Evolutionary conservation across 306 rosid genomes (phyloP).

Genomic region (Biancaea sappan): DNA sequence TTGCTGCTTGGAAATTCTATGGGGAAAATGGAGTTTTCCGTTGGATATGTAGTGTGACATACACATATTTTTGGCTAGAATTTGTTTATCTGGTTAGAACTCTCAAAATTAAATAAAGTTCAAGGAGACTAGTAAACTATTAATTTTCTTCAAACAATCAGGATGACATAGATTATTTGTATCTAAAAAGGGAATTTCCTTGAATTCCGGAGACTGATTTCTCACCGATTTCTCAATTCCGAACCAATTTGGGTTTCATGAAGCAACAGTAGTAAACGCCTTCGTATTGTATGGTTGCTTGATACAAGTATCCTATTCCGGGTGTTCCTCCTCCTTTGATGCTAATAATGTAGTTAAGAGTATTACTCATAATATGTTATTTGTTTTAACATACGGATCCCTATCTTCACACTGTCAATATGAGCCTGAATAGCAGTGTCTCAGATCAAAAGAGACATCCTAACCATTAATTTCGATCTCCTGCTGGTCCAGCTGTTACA

Average conservation of each 20-base stretch:
- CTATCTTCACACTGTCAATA: no score
- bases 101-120: background rate
- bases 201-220: background rate
- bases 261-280: background rate
- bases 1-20: background rate
- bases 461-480: background rate
- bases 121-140: background rate
- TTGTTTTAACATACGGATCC: no score
- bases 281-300: background rate
- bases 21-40: background rate
- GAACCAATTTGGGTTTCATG: no score
- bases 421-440: background rate
- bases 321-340: background rate
- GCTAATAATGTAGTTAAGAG: background rate
- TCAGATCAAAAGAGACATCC: background rate
- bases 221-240: background rate
- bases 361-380: background rate
- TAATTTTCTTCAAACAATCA: background rate
- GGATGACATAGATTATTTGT: no score
- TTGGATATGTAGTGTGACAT: background rate
- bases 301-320: background rate
- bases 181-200: no score
- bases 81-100: background rate
- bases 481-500: background rate
- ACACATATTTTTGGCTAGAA: background rate